Percentiles rank a stretch among this genome's conserved stretches.
Conservation (phyloP, 352 stramenopile species). For the Globisporangium middletonii region DNA sequence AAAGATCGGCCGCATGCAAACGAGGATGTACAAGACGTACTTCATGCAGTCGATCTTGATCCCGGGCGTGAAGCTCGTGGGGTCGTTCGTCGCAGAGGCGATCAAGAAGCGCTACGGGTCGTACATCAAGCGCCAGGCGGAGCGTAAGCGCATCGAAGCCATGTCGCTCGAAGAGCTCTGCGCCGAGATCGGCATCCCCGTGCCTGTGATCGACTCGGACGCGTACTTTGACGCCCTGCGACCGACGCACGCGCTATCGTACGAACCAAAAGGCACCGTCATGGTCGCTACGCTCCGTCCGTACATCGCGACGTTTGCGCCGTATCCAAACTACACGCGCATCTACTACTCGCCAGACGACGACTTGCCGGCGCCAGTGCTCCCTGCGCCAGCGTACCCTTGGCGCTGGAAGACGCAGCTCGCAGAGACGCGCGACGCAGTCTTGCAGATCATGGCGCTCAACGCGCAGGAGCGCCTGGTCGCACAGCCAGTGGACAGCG, state of each 20-base stretch:
- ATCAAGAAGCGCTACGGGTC: constrained; percentile 32
- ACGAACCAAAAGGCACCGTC: constrained; percentile 16
- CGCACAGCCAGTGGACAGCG: not conserved
- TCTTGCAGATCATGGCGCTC: constrained; percentile 20
- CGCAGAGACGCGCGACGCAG: constrained; percentile 17
- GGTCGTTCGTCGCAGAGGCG: constrained; percentile 20
- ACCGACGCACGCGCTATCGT: constrained; percentile 25
- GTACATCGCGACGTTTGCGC: constrained; percentile 19
- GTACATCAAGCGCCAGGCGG: constrained; percentile 31
- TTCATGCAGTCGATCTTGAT: constrained; percentile 31
- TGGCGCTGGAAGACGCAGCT: constrained; percentile 37
- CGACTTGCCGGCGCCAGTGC: constrained; percentile 21
- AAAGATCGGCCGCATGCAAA: constrained; percentile 12
- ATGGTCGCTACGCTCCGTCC: constrained; percentile 10
- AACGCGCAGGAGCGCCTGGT: constrained; percentile 5
- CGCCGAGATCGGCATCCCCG: constrained; percentile 26
- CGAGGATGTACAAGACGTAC: constrained; percentile 21
- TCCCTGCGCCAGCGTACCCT: constrained; percentile 40
- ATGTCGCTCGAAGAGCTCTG: constrained; percentile 41
- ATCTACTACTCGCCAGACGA: constrained; percentile 39
- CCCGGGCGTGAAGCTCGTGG: constrained; percentile 28
- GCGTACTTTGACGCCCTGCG: constrained; percentile 16
- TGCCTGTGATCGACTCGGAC: constrained; percentile 15
- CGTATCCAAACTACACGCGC: constrained; percentile 37
- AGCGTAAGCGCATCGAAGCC: constrained; percentile 17